phyloP scores from a whole-genome alignment of 441 rosid species.

The Populus hybrid region DNA sequence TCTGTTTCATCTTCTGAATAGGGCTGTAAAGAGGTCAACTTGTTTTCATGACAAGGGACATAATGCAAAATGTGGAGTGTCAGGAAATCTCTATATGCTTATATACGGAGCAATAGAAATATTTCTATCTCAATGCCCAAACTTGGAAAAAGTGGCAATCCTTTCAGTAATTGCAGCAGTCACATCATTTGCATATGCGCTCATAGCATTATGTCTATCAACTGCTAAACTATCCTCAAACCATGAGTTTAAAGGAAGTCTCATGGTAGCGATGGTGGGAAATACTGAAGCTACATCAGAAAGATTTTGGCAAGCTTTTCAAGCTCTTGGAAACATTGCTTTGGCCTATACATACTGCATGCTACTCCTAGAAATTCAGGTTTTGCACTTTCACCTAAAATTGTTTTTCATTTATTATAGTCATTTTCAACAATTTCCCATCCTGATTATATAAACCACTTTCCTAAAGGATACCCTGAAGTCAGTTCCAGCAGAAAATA shows the following conservation, averaged over 20 bases:
- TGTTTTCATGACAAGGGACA: slow-evolving; percentile 21
- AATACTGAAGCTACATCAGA: slow-evolving; percentile 1
- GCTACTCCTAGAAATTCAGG: slow-evolving; percentile 33
- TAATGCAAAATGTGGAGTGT: slow-evolving; percentile 12
- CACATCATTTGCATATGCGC: slow-evolving; percentile 24
- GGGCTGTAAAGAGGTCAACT: slow-evolving; percentile 28
- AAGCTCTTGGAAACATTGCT: slow-evolving; percentile 34
- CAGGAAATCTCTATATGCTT: slow-evolving; percentile 26
- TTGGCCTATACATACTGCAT: slow-evolving; percentile 24
- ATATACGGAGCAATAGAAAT: slow-evolving; percentile 24
- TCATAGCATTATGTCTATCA: slow-evolving; percentile 20
- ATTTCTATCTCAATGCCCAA: slow-evolving; percentile 29
- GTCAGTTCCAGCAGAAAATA: slow-evolving; percentile 30
- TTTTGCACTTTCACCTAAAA: background rate
- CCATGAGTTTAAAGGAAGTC: slow-evolving; percentile 23
- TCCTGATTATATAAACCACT: background rate
- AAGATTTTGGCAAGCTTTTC: slow-evolving; percentile 28
- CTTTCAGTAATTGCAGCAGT: slow-evolving; percentile 25
- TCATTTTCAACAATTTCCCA: background rate
- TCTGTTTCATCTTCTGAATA: background rate
- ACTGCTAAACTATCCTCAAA: slow-evolving; percentile 10
- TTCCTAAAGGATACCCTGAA: slow-evolving; percentile 26
- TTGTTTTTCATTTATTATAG: background rate
- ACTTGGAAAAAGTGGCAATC: slow-evolving; percentile 24
- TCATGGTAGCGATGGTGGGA: background rate